Evolutionary conservation across 345 rosid genomes (phyloP), one percentile per base, ranked within the genome.

Genomic region (Camelina neglecta): DNA sequence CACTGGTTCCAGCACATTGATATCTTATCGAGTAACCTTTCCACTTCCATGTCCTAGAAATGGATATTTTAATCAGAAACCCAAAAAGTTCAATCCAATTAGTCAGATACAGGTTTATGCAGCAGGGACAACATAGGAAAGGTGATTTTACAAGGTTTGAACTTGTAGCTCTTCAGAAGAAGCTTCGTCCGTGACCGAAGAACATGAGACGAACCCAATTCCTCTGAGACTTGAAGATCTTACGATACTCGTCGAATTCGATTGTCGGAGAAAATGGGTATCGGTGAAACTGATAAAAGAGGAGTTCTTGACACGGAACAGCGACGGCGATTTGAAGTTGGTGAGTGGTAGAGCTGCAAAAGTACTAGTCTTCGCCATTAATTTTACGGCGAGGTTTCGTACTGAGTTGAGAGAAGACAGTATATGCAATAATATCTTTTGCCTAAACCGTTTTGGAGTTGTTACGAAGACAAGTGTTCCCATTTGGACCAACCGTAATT

Each of bases 1-100:
- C 97, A 53, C 72, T 76, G 58, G 69, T 82, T 61, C 98, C 97
- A 24, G 90, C 81, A 71, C 77, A 77, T 58, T 91, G 96, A 75
- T 91, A 94, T 75, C 92, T 92, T 49, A 90, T 87, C 9, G 96
- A 87, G 66, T 91, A 89, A 47, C 93, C 95, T 79, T 82, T 90
- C 98, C 98, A 91, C 8, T 79, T 89, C 98, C 97, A 94, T 44
- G 69, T 77, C 59, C 97, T 91, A 76, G 77, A 71, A 82, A 38
- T 36, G 23, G 24, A 9, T 3, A 35, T 35, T 24, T 66, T 59
- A 45, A 60, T 36, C 55, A 75, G 20, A 54, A 61, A 45, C 15
- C 24, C 36, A 36, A 44, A 70, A 71, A 47, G 20, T 50, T 6
- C 1, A 50, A 16, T 41, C 20, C 11, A 42, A 73, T 11, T 11